Conservation (phyloP, 1,284 basidiomycete species). For the Cerioporus squamosus region DNA sequence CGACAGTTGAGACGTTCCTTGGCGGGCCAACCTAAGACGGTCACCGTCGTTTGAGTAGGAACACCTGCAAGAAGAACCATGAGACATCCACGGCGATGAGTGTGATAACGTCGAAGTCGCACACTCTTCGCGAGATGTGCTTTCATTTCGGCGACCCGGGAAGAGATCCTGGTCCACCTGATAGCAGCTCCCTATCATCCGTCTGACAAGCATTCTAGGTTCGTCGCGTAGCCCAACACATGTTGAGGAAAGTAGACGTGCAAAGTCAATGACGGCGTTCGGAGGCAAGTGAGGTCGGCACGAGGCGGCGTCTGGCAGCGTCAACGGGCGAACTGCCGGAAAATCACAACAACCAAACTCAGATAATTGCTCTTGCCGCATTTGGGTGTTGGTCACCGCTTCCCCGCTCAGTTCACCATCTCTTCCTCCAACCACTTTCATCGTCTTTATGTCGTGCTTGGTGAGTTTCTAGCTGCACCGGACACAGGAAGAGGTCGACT, state of each 20-base stretch:
- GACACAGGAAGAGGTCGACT: neutral
- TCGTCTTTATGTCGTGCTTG: constrained; percentile 27
- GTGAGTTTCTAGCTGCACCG: constrained; percentile 9
- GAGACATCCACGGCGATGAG: neutral
- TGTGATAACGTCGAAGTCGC: neutral
- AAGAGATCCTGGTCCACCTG: neutral
- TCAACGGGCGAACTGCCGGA: neutral
- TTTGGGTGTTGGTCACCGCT: constrained; percentile 12
- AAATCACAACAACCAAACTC: constrained; percentile 6
- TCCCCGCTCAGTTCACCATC: constrained; percentile 4
- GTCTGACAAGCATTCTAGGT: too few species aligned
- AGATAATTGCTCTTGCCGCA: neutral
- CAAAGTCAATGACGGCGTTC: neutral
- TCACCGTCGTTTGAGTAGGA: too few species aligned
- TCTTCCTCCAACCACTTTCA: constrained; percentile 7
- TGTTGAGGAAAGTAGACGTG: too few species aligned
- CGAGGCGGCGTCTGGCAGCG: neutral
- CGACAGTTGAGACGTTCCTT: too few species aligned
- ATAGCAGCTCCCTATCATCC: neutral
- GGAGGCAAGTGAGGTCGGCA: neutral
- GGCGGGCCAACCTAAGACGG: too few species aligned
- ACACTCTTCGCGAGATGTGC: neutral
- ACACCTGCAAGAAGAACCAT: neutral
- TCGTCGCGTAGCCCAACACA: too few species aligned
- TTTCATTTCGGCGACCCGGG: neutral